Evolutionary conservation across 768 basidiomycete genomes (phyloP).

Genomic region (Suillus brevipes): DNA sequence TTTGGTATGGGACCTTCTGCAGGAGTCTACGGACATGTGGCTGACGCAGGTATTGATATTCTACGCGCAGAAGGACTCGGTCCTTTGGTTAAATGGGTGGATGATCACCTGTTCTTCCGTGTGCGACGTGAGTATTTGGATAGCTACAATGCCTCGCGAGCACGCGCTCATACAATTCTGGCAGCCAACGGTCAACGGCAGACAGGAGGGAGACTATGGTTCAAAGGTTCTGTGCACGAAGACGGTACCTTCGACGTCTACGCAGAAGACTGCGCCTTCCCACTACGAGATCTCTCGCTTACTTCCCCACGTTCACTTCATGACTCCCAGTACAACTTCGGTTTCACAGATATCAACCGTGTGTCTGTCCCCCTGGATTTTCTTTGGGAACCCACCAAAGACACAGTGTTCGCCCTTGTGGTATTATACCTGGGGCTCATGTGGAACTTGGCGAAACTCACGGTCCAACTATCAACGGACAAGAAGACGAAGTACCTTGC

Average conservation of each 20-base stretch:
- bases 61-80: neutral
- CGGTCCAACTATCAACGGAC: conserved; percentile 25
- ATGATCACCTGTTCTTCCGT: conserved; percentile 1
- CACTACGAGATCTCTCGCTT: neutral
- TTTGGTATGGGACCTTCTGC: neutral
- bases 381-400: conserved; percentile 34
- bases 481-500: conserved; percentile 29
- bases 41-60: conserved; percentile 8
- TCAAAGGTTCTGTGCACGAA: conserved; percentile 10
- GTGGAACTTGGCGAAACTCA: neutral
- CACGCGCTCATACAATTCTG: neutral
- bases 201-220: conserved; percentile 10
- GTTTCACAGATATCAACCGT: conserved; percentile 35
- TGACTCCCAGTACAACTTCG: conserved; percentile 17
- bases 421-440: neutral
- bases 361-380: conserved; percentile 32
- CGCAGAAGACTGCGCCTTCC: neutral
- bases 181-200: conserved; percentile 14
- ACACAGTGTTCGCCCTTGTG: conserved; percentile 19
- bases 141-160: conserved; percentile 1
- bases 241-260: neutral
- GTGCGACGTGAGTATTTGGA: conserved; percentile 2
- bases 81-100: neutral
- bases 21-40: neutral
- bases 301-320: conserved; percentile 9